phyloP scores from a whole-genome alignment of 331 rosid species.

The Quercus phellos region DNA sequence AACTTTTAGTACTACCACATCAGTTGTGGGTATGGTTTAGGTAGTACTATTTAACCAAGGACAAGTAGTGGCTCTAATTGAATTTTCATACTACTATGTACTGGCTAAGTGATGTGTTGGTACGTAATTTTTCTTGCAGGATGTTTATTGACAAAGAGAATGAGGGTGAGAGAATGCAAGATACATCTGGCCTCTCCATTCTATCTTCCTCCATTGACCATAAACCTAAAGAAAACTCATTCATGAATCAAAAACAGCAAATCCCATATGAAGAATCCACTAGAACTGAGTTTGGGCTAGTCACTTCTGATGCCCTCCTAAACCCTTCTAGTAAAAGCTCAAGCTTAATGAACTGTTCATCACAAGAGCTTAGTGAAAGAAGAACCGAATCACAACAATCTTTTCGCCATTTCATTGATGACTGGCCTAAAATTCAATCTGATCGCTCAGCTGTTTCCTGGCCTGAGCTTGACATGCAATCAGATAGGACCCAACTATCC shows the following conservation, averaged over 20 bases:
- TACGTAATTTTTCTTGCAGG: constrained; percentile 33
- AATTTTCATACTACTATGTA: background rate
- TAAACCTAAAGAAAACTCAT: constrained; percentile 49
- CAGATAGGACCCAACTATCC: constrained; percentile 73
- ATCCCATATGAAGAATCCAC: constrained; percentile 43
- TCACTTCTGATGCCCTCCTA: constrained; percentile 58
- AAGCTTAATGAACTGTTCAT: constrained; percentile 28
- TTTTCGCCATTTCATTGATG: constrained; percentile 64
- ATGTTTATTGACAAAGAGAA: constrained; percentile 59
- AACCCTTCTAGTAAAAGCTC: constrained; percentile 59
- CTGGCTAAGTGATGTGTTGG: background rate
- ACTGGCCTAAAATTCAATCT: constrained; percentile 54
- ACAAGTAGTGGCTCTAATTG: background rate
- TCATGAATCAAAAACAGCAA: constrained; percentile 44
- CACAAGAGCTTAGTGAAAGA: constrained; percentile 19
- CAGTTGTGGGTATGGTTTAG: background rate
- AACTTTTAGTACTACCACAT: background rate
- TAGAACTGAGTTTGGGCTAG: constrained; percentile 64
- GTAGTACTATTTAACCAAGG: no score
- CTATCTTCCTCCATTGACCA: constrained; percentile 44
- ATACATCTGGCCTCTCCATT: constrained; percentile 47
- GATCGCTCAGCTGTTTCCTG: constrained; percentile 39
- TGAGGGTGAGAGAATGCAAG: constrained; percentile 44
- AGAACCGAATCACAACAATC: constrained; percentile 40
- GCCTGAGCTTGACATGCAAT: constrained; percentile 49